Percentiles rank a stretch among this genome's conserved stretches.
Conservation (phyloP, 257 asterid species). For the Apocynum venetum region DNA sequence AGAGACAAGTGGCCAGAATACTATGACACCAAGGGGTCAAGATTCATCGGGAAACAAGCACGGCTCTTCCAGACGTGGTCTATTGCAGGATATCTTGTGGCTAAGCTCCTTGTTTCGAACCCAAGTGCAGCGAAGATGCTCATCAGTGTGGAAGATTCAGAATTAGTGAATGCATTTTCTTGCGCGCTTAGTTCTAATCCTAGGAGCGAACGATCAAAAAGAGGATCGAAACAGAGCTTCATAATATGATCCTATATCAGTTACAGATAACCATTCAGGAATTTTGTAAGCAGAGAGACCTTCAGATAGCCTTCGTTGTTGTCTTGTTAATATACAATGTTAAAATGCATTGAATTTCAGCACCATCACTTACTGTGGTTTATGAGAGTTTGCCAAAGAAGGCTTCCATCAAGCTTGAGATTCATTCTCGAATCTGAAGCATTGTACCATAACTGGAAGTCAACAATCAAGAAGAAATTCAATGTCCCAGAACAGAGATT, state of each 20-base stretch:
- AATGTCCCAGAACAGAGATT: no score
- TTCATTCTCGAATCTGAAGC: no score
- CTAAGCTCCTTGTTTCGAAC: constrained; percentile 58
- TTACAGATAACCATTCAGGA: not conserved
- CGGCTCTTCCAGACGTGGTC: constrained; percentile 80
- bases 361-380: not conserved
- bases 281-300: not conserved
- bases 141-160: constrained; percentile 60
- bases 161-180: constrained; percentile 54
- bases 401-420: no score
- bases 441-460: no score
- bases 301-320: not conserved
- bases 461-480: no score
- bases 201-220: constrained; percentile 57
- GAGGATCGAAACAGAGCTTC: constrained; percentile 54
- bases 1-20: constrained; percentile 79
- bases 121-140: constrained; percentile 71
- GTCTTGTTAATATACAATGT: not conserved
- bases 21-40: constrained; percentile 70
- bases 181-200: constrained; percentile 49
- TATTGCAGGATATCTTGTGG: constrained; percentile 71
- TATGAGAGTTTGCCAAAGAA: no score
- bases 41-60: constrained; percentile 76
- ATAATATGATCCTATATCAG: constrained; percentile 37
- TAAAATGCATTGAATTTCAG: not conserved